Percentiles rank a stretch among this genome's conserved stretches.
Evolutionary conservation across 2,329 filamentous ascomycete species (phyloP).

Genomic region (Diaporthe sp.): DNA sequence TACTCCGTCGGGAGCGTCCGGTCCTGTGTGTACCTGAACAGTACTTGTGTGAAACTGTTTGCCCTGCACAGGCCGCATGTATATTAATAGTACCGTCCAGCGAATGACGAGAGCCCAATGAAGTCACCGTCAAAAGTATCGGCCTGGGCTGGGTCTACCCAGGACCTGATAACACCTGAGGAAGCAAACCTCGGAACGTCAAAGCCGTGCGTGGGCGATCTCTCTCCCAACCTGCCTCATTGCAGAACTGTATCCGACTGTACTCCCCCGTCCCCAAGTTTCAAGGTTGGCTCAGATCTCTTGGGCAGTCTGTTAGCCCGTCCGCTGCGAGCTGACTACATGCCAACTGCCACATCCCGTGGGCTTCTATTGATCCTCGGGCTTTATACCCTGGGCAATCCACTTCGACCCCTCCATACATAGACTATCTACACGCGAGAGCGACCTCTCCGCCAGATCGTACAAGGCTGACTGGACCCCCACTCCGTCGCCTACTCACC

Average conservation of each 20-base stretch:
- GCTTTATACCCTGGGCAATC: conserved; percentile 13
- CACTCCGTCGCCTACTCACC: not conserved
- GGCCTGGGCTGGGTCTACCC: not conserved
- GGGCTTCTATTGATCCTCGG: conserved; percentile 7
- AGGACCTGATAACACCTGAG: not conserved
- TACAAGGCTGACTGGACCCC: conserved; percentile 27
- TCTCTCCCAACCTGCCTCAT: conserved; percentile 16
- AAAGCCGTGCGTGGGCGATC: conserved; percentile 21
- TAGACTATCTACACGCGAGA: conserved; percentile 9
- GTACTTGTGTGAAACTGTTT: not conserved
- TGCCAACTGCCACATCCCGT: conserved; percentile 6
- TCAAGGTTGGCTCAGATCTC: conserved; percentile 24
- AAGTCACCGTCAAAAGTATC: conserved; percentile 28
- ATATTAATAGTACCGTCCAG: not conserved
- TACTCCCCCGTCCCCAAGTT: not conserved
- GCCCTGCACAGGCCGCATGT: not conserved
- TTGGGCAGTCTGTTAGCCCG: not conserved
- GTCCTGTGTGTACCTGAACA: not conserved
- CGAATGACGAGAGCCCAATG: conserved; percentile 19
- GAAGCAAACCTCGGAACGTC: conserved; percentile 15
- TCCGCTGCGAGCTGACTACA: conserved; percentile 16
- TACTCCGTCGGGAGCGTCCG: not conserved
- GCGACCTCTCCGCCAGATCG: conserved; percentile 25
- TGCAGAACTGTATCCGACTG: conserved; percentile 3
- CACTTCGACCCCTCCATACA: conserved; percentile 26